Evolutionary conservation across 1,139 yeast genomes (phyloP).

Genomic region (Keqinozyma sinolaborantium): DNA sequence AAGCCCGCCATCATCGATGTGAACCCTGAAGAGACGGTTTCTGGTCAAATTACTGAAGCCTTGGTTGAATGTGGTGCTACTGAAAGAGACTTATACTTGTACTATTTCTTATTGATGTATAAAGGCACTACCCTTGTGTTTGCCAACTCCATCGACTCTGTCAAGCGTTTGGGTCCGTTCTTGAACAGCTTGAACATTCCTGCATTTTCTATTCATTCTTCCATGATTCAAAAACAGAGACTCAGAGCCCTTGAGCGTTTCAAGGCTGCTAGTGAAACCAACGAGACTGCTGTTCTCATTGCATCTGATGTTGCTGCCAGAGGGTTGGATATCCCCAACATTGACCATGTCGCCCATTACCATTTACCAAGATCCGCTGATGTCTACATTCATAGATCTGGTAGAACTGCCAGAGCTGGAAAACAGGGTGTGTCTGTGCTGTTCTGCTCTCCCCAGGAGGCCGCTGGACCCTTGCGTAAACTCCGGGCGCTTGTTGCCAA

Average conservation of each 20-base stretch:
- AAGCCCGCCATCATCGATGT: constrained; percentile 72
- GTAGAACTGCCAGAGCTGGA: constrained; percentile 97
- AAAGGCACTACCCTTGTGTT: constrained; percentile 90
- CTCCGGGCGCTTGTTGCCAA: constrained; percentile 60
- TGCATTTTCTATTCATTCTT: constrained; percentile 83
- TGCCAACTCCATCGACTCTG: constrained; percentile 92
- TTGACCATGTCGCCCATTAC: constrained; percentile 93
- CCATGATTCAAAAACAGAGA: constrained; percentile 94
- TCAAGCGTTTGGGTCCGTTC: constrained; percentile 77
- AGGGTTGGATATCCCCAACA: constrained; percentile 89
- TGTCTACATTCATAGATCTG: constrained; percentile 91
- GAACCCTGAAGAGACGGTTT: constrained; percentile 80
- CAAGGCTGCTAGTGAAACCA: constrained; percentile 48
- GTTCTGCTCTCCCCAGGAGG: constrained; percentile 91
- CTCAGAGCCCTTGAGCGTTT: constrained; percentile 78
- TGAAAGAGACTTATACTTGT: constrained; percentile 86
- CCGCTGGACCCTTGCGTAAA: constrained; percentile 80
- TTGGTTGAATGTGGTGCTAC: constrained; percentile 87
- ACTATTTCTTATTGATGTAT: constrained; percentile 81
- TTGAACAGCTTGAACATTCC: constrained; percentile 68
- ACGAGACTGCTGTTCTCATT: constrained; percentile 66
- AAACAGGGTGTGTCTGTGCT: constrained; percentile 90
- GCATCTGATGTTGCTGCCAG: constrained; percentile 99
- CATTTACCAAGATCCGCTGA: constrained; percentile 96
- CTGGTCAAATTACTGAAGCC: constrained; percentile 76